phyloP scores from a whole-genome alignment of 179 eudicot species.

The Heliamphora ciliata region DNA sequence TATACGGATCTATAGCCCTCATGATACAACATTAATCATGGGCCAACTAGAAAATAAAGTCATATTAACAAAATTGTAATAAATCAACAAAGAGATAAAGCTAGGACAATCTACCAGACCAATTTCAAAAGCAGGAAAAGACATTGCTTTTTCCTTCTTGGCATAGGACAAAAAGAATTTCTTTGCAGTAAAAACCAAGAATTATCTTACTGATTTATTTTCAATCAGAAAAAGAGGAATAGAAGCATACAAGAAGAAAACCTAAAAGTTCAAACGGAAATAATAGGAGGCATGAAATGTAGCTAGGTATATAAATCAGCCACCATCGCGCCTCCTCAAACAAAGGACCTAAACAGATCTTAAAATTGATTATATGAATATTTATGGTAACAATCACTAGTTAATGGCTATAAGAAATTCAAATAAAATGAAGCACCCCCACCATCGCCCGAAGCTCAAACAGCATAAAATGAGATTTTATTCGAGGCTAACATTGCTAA shows the following conservation, averaged over 20 bases:
- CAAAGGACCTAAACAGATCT: background rate
- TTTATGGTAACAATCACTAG: background rate
- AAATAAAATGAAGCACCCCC: background rate
- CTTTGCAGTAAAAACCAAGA: background rate
- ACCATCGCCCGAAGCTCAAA: background rate
- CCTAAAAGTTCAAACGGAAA: background rate
- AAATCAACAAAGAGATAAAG: background rate
- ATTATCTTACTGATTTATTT: background rate
- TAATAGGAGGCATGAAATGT: too few species aligned
- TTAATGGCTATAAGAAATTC: background rate
- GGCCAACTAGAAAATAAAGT: constrained; percentile 1
- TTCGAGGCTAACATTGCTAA: background rate
- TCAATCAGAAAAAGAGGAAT: background rate
- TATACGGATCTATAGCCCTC: constrained; percentile 46
- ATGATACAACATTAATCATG: constrained; percentile 1
- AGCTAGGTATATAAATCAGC: too few species aligned
- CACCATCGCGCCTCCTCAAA: too few species aligned
- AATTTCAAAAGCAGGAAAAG: background rate
- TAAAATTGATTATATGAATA: background rate
- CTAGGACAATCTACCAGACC: background rate
- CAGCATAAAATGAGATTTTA: background rate
- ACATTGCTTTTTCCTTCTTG: background rate
- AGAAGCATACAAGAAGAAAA: background rate
- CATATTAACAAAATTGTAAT: background rate
- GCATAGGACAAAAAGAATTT: background rate